Evolutionary conservation across 441 rosid genomes (phyloP).

Genomic region (Adansonia gregorii): DNA sequence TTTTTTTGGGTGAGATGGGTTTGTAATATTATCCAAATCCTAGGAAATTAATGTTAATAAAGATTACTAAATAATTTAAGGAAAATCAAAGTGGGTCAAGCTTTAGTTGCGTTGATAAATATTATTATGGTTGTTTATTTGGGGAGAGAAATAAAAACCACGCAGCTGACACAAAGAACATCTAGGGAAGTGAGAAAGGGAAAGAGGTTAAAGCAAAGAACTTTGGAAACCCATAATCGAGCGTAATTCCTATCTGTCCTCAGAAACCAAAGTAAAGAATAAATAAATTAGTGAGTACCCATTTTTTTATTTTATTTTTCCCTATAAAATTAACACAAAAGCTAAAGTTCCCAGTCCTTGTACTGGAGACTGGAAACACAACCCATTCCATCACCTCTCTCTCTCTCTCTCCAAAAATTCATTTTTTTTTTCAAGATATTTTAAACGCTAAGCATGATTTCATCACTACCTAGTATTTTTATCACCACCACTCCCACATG

Average conservation of each 20-base stretch:
- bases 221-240: conserved; percentile 47
- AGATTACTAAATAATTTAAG: not conserved
- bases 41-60: not conserved
- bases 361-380: conserved; percentile 74
- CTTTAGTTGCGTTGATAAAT: conserved; percentile 17
- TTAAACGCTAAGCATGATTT: conserved; percentile 54
- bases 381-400: not conserved
- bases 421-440: conserved; percentile 27
- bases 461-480: conserved; percentile 66
- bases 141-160: conserved; percentile 12
- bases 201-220: conserved; percentile 43
- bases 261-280: conserved; percentile 51
- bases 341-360: conserved; percentile 76
- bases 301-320: conserved; percentile 35
- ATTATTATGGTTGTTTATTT: not conserved
- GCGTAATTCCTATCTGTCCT: conserved; percentile 52
- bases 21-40: not conserved
- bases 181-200: conserved; percentile 73
- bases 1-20: not conserved
- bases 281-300: conserved; percentile 40
- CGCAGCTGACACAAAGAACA: conserved; percentile 55
- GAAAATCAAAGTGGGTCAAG: not conserved
- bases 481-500: conserved; percentile 68
- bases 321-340: conserved; percentile 50
- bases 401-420: not conserved